Conservation (phyloP, 495 filamentous ascomycete species). For the Penicillium psychrofluorescens region DNA sequence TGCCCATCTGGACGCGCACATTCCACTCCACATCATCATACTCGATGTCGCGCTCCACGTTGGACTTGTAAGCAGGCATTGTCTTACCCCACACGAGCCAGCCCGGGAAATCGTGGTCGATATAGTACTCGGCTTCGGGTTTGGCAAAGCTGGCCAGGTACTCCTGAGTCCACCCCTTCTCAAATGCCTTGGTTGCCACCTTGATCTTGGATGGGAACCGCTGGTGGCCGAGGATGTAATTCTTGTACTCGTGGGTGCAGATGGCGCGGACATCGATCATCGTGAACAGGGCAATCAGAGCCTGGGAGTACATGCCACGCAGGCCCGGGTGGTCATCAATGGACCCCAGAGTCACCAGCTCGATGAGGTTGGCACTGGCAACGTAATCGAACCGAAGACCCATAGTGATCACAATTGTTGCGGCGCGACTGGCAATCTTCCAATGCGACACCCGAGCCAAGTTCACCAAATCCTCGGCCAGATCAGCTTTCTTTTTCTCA, state of each 20-base stretch:
- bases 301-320: constrained; percentile 69
- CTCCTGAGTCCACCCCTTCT: constrained; percentile 69
- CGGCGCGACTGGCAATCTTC: constrained; percentile 88
- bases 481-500: constrained; percentile 71
- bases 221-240: constrained; percentile 73
- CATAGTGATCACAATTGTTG: constrained; percentile 80
- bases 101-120: constrained; percentile 87
- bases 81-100: constrained; percentile 95
- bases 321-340: constrained; percentile 87
- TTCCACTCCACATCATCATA: constrained; percentile 79
- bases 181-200: constrained; percentile 60
- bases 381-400: constrained; percentile 85
- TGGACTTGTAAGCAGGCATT: constrained; percentile 69
- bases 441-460: constrained; percentile 76
- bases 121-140: constrained; percentile 76
- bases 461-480: constrained; percentile 75
- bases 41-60: constrained; percentile 58
- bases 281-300: constrained; percentile 72
- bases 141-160: constrained; percentile 73
- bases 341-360: constrained; percentile 75
- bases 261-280: constrained; percentile 78
- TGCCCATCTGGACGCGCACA: constrained; percentile 74
- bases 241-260: constrained; percentile 77
- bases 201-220: constrained; percentile 65
- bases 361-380: constrained; percentile 69